phyloP scores from a whole-genome alignment of 1,139 yeast species.

The Schwanniomyces etchellsii region DNA sequence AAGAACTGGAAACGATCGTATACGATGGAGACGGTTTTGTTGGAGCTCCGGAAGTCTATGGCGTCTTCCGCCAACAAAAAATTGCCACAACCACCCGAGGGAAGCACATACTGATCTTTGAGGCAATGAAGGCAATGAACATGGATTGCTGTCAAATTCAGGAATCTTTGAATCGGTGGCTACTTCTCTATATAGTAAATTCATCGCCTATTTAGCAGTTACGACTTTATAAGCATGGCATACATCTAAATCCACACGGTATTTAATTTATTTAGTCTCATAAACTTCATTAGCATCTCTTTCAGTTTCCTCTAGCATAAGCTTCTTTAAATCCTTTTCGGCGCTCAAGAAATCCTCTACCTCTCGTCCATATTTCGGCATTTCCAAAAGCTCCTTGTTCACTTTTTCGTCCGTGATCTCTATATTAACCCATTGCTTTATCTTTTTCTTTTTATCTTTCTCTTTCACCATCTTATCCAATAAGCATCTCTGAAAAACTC shows the following conservation, averaged over 20 bases:
- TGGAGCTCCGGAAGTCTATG: conserved; percentile 83
- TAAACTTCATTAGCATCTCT: no score
- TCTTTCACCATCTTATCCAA: conserved; percentile 17
- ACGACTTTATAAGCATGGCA: background rate
- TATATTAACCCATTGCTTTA: conserved; percentile 33
- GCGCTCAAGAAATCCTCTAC: conserved; percentile 34
- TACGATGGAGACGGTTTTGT: conserved; percentile 85
- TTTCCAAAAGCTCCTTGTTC: conserved; percentile 24
- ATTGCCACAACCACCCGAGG: conserved; percentile 88
- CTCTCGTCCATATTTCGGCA: conserved; percentile 18
- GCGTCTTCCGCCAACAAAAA: conserved; percentile 79
- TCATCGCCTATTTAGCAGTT: no score
- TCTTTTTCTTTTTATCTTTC: conserved; percentile 21
- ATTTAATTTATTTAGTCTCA: no score
- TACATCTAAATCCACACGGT: background rate
- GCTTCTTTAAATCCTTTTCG: conserved; percentile 29
- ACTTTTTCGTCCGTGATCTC: conserved; percentile 38
- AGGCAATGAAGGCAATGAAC: no score
- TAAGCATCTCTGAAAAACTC: conserved; percentile 47
- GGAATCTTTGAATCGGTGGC: no score
- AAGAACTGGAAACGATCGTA: conserved; percentile 81
- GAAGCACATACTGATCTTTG: conserved; percentile 49
- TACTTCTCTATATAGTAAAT: no score
- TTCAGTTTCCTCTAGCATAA: conserved; percentile 14
- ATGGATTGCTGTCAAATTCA: no score